Percentiles rank a stretch among this genome's conserved stretches.
phyloP scores from a whole-genome alignment of 257 asterid genomes.

The Penstemon eatonii region DNA sequence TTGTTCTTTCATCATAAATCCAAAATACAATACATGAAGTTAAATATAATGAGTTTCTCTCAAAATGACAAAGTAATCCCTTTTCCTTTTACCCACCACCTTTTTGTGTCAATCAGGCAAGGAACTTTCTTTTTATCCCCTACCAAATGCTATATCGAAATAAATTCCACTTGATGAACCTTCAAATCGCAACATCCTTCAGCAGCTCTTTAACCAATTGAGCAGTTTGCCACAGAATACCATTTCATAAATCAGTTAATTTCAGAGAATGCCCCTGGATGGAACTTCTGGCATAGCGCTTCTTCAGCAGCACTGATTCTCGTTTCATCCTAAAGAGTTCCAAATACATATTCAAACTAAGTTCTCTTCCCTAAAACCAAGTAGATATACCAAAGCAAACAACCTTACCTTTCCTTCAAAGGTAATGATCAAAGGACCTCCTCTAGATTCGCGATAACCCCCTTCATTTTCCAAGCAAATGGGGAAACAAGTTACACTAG shows the following conservation, averaged over 20 bases:
- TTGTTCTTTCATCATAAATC: background rate
- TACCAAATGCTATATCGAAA: background rate
- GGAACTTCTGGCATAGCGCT: conserved; percentile 53
- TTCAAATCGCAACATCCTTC: background rate
- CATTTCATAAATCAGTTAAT: conserved; percentile 25
- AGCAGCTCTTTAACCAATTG: background rate
- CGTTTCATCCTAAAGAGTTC: conserved; percentile 49
- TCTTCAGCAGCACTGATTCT: conserved; percentile 58
- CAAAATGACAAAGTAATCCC: background rate
- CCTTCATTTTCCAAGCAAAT: conserved; percentile 43
- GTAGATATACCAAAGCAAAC: background rate
- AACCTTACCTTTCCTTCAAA: conserved; percentile 64
- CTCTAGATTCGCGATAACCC: conserved; percentile 63
- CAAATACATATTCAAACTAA: background rate
- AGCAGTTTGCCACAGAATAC: background rate
- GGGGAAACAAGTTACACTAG: background rate
- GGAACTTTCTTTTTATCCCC: background rate
- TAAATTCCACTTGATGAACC: background rate
- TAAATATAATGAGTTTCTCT: background rate
- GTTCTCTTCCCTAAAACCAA: conserved; percentile 4
- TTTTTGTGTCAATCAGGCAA: background rate
- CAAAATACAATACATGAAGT: background rate
- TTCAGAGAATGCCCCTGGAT: conserved; percentile 45
- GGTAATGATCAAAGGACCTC: conserved; percentile 57
- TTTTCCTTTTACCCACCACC: background rate